Base-by-base conservation (phyloP, 495 filamentous ascomycete species). In the Lasiosphaeris hirsuta region DNA sequence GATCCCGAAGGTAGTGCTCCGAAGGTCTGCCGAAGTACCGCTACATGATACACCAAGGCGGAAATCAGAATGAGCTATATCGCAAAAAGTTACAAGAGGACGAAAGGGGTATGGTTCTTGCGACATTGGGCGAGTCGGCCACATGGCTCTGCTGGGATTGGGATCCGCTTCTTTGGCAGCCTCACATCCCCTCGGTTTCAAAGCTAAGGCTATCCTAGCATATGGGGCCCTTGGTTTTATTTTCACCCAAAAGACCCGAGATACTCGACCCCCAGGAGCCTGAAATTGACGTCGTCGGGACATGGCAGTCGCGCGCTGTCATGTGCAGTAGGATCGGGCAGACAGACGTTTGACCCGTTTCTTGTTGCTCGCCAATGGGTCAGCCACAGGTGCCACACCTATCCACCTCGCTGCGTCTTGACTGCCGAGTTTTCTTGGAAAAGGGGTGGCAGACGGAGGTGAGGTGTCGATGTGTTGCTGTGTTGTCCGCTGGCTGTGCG, bases 91-190 rank as follows among this genome's bases (percentile, higher is more conserved):
- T 19, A 51, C 49, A 40, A 51, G n/a, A 30, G 35, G 30, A 39
- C 33, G 46, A 47, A 43, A 14, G 39, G 39, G 41, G 19, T 6
- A 34, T 17, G 39, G 10, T 43, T n/a, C 23, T 44, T 45, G 49
- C 49, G 49, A 51, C 35, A 51, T 40, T 51, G 49, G 49, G 14
- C 13, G 36, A 51, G 49, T 51, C 49, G 49, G 35, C 49, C 49
- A 51, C 36, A 37, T 51, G 49, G 49, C 17, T n/a, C n/a, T 51
- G 49, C 49, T 51, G 49, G 49, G 49, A 51, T 49, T 30, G 17
- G 17, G 46, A 38, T 17, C 52, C 52, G 52, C 52, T 46, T 45
- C 35, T 55, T 55, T 55, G 41, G 53, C 33, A 55, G 42, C 53
- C 53, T 55, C 42, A 55, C 18, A 14, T 38, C 30, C 43, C 34